phyloP scores from a whole-genome alignment of 192 early-diverging fungal genomes.

The Coemansia sp. region DNA sequence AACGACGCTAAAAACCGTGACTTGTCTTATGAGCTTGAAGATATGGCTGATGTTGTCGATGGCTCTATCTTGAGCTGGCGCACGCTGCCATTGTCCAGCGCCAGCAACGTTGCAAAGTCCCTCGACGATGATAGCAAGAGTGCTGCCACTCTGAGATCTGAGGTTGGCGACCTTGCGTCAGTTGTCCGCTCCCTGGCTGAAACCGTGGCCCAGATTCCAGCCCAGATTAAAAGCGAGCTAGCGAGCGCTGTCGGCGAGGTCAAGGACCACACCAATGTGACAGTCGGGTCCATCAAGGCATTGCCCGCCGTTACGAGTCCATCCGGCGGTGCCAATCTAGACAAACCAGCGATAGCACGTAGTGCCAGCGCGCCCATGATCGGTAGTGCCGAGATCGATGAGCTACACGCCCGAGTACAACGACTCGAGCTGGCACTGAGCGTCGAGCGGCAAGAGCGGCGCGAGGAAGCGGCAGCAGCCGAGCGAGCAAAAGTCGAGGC shows the following conservation, averaged over 20 bases:
- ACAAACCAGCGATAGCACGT: constrained; percentile 21
- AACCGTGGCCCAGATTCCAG: constrained; percentile 60
- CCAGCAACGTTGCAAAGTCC: constrained; percentile 4
- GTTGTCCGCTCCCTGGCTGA: constrained; percentile 45
- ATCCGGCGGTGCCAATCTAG: background rate
- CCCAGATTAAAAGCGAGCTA: constrained; percentile 57
- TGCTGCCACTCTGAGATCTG: background rate
- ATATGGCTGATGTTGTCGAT: constrained; percentile 63
- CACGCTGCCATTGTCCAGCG: constrained; percentile 14
- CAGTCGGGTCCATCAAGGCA: background rate
- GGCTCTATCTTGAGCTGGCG: constrained; percentile 58
- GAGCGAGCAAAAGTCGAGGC: constrained; percentile 9
- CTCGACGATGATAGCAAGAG: background rate
- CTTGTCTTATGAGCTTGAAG: constrained; percentile 71
- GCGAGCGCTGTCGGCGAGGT: constrained; percentile 11
- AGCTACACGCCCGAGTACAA: constrained; percentile 18
- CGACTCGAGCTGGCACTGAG: constrained; percentile 28
- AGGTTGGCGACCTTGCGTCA: constrained; percentile 10
- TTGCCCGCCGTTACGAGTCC: background rate
- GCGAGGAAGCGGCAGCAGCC: constrained; percentile 8
- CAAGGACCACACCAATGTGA: constrained; percentile 15
- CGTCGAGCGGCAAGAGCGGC: constrained; percentile 36
- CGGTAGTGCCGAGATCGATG: background rate
- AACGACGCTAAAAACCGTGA: constrained; percentile 55
- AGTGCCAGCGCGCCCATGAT: constrained; percentile 36